phyloP scores from a whole-genome alignment of 805 yeast genomes.

The Citeromyces matritensis region DNA sequence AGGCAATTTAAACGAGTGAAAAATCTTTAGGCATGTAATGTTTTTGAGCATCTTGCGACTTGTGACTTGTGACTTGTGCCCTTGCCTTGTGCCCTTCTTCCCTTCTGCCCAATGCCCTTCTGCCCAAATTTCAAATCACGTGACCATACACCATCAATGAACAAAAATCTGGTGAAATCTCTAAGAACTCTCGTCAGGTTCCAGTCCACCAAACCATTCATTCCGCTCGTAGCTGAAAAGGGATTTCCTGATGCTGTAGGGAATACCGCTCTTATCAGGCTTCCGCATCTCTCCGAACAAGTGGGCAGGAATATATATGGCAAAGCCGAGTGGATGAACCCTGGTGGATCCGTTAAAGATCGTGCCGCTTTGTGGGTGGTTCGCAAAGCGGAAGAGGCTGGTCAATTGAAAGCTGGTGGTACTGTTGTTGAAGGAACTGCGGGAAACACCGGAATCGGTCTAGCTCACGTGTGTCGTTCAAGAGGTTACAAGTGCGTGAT shows the following conservation, averaged over 20 bases:
- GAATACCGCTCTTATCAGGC: conserved; percentile 73
- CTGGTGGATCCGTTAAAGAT: conserved; percentile 88
- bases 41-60: too few species aligned
- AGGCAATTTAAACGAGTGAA: too few species aligned
- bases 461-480: conserved; percentile 69
- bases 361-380: conserved; percentile 73
- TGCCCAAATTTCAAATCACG: too few species aligned
- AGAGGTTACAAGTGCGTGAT: conserved; percentile 76
- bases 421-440: conserved; percentile 91
- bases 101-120: too few species aligned
- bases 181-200: neutral
- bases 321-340: conserved; percentile 87
- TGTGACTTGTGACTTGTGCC: too few species aligned
- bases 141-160: neutral
- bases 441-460: conserved; percentile 90
- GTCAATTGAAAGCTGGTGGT: conserved; percentile 58
- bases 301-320: conserved; percentile 68
- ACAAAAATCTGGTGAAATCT: neutral
- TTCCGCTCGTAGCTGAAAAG: conserved; percentile 47
- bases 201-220: conserved; percentile 22
- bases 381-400: conserved; percentile 62
- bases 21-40: too few species aligned
- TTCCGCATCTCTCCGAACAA: conserved; percentile 38
- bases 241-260: conserved; percentile 83
- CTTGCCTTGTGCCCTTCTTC: too few species aligned